Base-by-base conservation (phyloP, 768 basidiomycete species). In the Pulveroboletus sp. region DNA sequence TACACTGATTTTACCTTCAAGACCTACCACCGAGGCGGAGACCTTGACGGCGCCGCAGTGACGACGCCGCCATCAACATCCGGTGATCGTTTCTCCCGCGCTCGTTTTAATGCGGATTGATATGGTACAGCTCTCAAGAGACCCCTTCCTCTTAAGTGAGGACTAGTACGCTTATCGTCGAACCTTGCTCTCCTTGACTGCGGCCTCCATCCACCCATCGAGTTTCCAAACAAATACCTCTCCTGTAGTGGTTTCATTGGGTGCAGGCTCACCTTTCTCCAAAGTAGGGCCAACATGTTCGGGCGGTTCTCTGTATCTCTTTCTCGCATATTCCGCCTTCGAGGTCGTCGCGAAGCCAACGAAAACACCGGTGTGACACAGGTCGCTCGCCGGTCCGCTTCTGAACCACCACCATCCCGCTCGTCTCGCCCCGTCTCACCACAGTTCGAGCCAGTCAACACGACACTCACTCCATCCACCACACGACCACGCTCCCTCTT, bases 311-410 rank as follows among this genome's bases (percentile, higher is more conserved):
- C 54, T 2, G 49, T 56, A 3, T 28, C 49, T 3, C 36, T 65
- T 17, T 35, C 50, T 11, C 64, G 56, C 35, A 14, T 63, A 5
- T 56, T 64, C 33, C 56, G 58, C 40, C 27, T 57, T 31, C 49
- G 52, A 9, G 46, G 12, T 28, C 56, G 60, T 43, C 51, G 53
- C 8, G 35, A 33, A 41, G 15, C 42, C 28, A 51, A 52, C 6
- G 31, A n/a, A 12, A 31, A 21, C 3, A 14, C 12, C 43, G 17
- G 21, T 17, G 26, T 50, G 5, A 18, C 28, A 28, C 30, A 15
- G 8, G 10, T n/a, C 4, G 15, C 26, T 18, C 31, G 24, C 18
- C 33, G 12, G 27, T 7, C 30, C 14, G 32, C 32, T 27, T 53
- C 51, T 18, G 40, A 9, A 30, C 27, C 21, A 6, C 11, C 12